A percentile compares a stretch with the other conserved stretches of the same genome.
phyloP scores from a whole-genome alignment of 129 eudicot species.

The Tagetes patula region DNA sequence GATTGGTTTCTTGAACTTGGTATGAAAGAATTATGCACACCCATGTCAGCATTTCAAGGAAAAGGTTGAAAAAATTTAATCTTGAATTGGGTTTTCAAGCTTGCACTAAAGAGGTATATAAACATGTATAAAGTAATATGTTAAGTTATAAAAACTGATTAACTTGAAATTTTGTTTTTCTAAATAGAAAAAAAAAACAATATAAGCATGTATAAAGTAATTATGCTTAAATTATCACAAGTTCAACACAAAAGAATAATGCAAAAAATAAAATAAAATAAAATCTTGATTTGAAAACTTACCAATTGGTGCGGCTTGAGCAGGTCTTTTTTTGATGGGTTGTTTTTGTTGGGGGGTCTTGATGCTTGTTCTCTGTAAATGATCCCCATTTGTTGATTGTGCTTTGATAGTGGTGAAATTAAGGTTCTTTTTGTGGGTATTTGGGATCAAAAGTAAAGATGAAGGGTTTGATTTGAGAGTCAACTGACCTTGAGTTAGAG shows the following conservation, averaged over 20 bases:
- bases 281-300: conserved; percentile 1
- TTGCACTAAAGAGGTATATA: not conserved
- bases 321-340: conserved; percentile 41
- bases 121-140: too few relatives aligned
- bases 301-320: conserved; percentile 63
- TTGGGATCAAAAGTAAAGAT: conserved; percentile 22
- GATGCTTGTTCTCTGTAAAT: conserved; percentile 47
- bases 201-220: too few relatives aligned
- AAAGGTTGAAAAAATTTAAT: not conserved
- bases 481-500: conserved; percentile 54
- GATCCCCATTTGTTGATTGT: conserved; percentile 52
- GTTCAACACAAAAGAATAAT: not conserved
- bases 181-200: too few relatives aligned
- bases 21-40: not conserved
- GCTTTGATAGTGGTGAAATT: conserved; percentile 32
- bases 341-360: conserved; percentile 44
- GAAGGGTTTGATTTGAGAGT: conserved; percentile 23
- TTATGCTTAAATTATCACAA: conserved; percentile 5
- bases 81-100: not conserved
- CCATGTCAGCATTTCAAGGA: not conserved
- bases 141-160: too few relatives aligned
- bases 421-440: conserved; percentile 19
- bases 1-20: not conserved
- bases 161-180: too few relatives aligned
- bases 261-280: not conserved